phyloP scores from a whole-genome alignment of 2,329 filamentous ascomycete species.

The Orbilia ellipsospora region DNA sequence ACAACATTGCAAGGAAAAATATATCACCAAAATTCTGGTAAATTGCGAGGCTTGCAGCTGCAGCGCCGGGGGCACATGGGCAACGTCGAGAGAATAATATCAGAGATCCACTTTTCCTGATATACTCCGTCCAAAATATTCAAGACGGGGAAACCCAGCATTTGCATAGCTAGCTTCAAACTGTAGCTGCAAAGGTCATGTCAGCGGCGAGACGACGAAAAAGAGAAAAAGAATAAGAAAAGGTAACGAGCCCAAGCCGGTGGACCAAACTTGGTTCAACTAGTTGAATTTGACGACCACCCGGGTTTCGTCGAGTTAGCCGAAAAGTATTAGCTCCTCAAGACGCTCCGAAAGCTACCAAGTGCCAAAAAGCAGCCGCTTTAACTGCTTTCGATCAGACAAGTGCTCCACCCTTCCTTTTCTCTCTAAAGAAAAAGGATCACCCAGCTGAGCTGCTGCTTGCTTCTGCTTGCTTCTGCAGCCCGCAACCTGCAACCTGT shows the following conservation, averaged over 20 bases:
- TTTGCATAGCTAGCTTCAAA: not conserved
- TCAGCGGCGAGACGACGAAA: not conserved
- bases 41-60: conserved; percentile 10
- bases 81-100: not conserved
- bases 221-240: too few species aligned
- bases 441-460: not conserved
- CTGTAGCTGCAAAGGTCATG: not conserved
- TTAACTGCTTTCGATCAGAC: not conserved
- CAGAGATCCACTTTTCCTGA: conserved; percentile 13
- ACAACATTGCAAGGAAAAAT: not conserved
- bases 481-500: not conserved
- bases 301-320: too few species aligned
- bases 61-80: conserved; percentile 3
- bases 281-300: too few species aligned
- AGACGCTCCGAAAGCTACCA: not conserved
- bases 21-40: not conserved
- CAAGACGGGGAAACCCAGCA: not conserved
- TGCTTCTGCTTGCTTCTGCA: not conserved
- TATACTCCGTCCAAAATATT: not conserved
- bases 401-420: not conserved
- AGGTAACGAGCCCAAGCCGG: not conserved
- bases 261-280: not conserved
- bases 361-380: not conserved
- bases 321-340: too few species aligned
- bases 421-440: not conserved